These are phyloP conservation scores for Rhododendron vialii DNA, from an alignment of 148 eudicot species.

Conservation along the genomic window DNA sequence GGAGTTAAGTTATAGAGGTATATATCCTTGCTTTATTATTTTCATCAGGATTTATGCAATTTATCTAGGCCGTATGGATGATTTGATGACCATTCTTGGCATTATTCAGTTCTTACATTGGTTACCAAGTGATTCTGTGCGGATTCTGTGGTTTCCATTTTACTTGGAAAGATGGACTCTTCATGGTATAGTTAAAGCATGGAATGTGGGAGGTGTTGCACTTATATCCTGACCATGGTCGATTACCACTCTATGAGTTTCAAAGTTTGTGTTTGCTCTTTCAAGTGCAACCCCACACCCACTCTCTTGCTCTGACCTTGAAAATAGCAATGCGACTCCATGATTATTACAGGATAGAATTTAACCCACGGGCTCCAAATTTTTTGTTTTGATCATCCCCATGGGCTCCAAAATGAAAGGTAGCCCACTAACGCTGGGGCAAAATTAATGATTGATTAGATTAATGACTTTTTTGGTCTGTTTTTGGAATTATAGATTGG, in stretches of 20 bases:
- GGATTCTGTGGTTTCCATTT: background rate
- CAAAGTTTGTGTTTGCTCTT: too few relatives aligned
- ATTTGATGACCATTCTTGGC: background rate
- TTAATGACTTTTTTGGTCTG: too few relatives aligned
- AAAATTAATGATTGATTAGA: too few relatives aligned
- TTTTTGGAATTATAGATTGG: too few relatives aligned
- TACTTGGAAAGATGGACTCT: background rate
- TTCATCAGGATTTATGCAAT: background rate
- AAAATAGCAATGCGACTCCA: too few relatives aligned
- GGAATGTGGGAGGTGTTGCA: background rate
- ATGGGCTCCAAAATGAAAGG: too few relatives aligned
- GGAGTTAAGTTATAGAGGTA: background rate
- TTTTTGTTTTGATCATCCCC: too few relatives aligned
- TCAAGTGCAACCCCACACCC: too few relatives aligned
- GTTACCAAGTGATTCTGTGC: background rate
- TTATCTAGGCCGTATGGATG: background rate
- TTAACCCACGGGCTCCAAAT: too few relatives aligned
- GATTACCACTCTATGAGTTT: background rate
- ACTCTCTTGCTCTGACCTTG: too few relatives aligned
- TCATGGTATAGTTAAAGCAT: background rate
- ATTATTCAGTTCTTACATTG: background rate
- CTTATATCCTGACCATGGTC: background rate
- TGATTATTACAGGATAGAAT: too few relatives aligned
- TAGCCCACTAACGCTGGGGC: too few relatives aligned
- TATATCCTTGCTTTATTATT: background rate